phyloP scores from a whole-genome alignment of 345 rosid species.

The Lenwebbia sp. region DNA sequence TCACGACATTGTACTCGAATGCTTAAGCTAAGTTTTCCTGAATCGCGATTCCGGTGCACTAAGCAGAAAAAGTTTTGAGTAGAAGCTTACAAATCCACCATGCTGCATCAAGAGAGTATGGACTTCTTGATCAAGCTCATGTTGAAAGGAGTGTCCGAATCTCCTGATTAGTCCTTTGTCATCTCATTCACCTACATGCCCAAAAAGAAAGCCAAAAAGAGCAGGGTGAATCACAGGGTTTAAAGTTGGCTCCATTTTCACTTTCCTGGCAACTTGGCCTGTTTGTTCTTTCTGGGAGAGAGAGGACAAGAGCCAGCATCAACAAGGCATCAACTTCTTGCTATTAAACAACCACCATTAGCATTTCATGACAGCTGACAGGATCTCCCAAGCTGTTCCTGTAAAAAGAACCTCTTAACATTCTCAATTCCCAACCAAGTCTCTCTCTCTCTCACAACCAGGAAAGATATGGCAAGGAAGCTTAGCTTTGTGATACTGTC shows the following conservation, averaged over 20 bases:
- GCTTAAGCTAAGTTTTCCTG: neutral
- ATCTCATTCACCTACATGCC: neutral
- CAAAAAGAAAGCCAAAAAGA: neutral
- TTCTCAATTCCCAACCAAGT: neutral
- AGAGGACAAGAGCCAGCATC: neutral
- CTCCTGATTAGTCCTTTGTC: neutral
- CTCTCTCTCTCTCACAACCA: neutral
- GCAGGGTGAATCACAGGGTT: neutral
- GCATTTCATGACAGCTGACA: neutral
- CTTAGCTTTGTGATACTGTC: neutral
- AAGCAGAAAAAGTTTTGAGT: neutral
- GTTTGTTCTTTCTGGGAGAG: neutral
- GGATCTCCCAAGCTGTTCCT: neutral
- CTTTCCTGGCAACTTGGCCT: neutral
- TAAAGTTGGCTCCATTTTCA: neutral
- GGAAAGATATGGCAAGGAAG: neutral
- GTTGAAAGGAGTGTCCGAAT: neutral
- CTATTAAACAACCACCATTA: neutral
- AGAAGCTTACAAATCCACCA: neutral
- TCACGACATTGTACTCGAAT: neutral
- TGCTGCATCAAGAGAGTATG: neutral
- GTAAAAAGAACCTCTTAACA: neutral
- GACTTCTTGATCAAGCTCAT: neutral
- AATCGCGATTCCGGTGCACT: neutral
- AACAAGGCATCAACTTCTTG: neutral